Conservation (phyloP, 2,329 filamentous ascomycete species). For the Hymenoscyphus linearis region DNA sequence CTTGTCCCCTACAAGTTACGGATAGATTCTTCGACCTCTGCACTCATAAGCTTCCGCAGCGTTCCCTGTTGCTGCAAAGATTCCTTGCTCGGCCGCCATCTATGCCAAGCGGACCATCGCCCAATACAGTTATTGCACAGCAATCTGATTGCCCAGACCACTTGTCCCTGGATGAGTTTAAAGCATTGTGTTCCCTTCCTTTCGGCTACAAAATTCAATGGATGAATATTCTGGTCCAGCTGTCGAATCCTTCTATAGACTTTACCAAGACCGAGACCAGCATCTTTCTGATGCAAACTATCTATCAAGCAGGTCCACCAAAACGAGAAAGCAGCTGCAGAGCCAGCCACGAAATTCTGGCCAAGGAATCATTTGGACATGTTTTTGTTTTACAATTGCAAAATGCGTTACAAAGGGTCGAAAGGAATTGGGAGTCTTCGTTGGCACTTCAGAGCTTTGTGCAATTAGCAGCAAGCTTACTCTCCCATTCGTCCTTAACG, state of each 20-base stretch:
- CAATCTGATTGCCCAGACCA: slow-evolving; percentile 43
- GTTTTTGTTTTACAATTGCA: slow-evolving; percentile 33
- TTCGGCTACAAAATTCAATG: slow-evolving; percentile 49
- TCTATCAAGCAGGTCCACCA: slow-evolving; percentile 41
- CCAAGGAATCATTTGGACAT: slow-evolving; percentile 31
- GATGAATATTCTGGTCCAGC: slow-evolving; percentile 48
- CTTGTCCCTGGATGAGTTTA: slow-evolving; percentile 50
- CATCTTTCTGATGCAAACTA: slow-evolving; percentile 43
- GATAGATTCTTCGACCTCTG: background rate
- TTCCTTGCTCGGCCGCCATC: background rate
- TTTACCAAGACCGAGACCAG: slow-evolving; percentile 45
- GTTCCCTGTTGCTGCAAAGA: slow-evolving; percentile 6
- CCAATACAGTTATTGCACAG: slow-evolving; percentile 39
- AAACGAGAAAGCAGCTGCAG: slow-evolving; percentile 23
- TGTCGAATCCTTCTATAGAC: slow-evolving; percentile 43
- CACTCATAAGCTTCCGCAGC: background rate
- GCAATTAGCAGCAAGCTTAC: slow-evolving; percentile 26
- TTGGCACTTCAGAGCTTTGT: slow-evolving; percentile 38
- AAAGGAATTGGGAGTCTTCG: slow-evolving; percentile 47
- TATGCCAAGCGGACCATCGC: slow-evolving; percentile 1
- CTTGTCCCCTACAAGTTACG: background rate
- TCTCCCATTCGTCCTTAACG: background rate
- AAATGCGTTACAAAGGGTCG: slow-evolving; percentile 32
- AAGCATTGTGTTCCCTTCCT: slow-evolving; percentile 42
- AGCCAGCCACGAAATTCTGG: slow-evolving; percentile 33